Evolutionary conservation across 2,329 filamentous ascomycete genomes (phyloP), one percentile per base, ranked within the genome.

Genomic region (Pyricularia sp.): DNA sequence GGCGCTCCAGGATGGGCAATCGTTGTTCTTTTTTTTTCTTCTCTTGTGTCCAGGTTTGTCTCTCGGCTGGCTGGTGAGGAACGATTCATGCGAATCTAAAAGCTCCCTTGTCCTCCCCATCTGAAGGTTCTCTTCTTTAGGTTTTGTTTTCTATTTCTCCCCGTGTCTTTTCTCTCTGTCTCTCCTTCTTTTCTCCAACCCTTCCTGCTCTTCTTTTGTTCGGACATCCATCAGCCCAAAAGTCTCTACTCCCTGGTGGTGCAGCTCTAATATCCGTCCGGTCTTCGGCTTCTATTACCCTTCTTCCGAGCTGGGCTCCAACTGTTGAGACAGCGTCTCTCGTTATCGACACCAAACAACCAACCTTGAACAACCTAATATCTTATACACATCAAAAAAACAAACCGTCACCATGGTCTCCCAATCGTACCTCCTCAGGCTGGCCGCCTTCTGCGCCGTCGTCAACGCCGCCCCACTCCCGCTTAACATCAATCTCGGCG

Each of bases 401-500:
- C 64, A 71, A 61, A 31, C 65, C 30, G 31, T 20, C 65, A 66
- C 10, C 17, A 67, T 67, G 66, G 17, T 59, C 25, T 59, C 42
- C 26, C 66, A 67, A 59, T 67, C 66, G 31, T 59, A n/a, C 66
- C 66, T 67, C 42, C 30, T 67, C 50, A 50, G 66, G 17, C 50
- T 69, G 31, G 28, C 66, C 12, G 68, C 68, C 67, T 64, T 72
- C 55, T 67, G 67, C 68, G 68, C 69, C 66, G 42, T 71, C 64
- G 69, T 68, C 65, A 67, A 31, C 25, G 66, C 66, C 66, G 20
- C 50, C 7, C 71, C 70, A 50, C 69, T 72, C 3, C 71, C 71
- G 17, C 68, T 73, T 28, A 73, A 73, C 70, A 81, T 81, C 73
- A 81, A 81, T 75, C 78, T 81, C 65, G 79, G 80, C 58, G 80